Evolutionary conservation across 495 filamentous ascomycete species (phyloP), one percentile per base, ranked within the genome.

Genomic region (Aspergillus bridgeri): DNA sequence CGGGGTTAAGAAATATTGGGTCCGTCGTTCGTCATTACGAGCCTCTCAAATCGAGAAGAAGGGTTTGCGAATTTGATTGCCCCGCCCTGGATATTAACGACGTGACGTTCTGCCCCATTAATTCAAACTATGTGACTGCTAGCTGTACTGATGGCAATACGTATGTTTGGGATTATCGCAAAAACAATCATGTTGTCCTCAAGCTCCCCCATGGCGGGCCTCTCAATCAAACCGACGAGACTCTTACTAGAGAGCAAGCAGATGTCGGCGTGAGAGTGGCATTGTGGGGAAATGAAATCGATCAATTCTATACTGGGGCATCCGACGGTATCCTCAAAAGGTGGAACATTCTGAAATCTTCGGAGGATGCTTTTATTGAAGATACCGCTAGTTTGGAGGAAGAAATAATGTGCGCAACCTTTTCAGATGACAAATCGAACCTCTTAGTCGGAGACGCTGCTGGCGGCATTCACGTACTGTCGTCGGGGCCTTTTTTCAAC

Each of bases 51-150:
- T 66, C 60, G 18, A 72, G 56, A 20, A 58, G 56, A 7, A 62
- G 60, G 38, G 51, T 55, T 3, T 60, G 69, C 46, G 78, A 79
- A 51, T 77, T 77, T 54, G 87, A 95, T 57, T 96, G 90, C 64
- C 75, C 82, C 18, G 93, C 94, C 0, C 60, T 81, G 0, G 94
- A 98, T 67, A 91, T 98, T 64, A 97, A 97, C 62, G 90, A 92
- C 62, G 78, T 97, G 5, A 84, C 86, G 5, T 79, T 75, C 53
- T 75, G 70, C 57, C 75, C 72, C 0, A 60, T 71, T 51, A 65
- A 76, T 51, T 50, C 80, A 44, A 76, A 80, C 23, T 87, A 92
- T 59, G 65, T 96, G 25, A 88, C 91, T 2, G 89, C 89, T 4
- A 89, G 89, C 11, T 94, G 91, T 63, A 98, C 94, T 0, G 84